Conservation (phyloP, 2,329 filamentous ascomycete species). For the Raffaelea deltoideospora region DNA sequence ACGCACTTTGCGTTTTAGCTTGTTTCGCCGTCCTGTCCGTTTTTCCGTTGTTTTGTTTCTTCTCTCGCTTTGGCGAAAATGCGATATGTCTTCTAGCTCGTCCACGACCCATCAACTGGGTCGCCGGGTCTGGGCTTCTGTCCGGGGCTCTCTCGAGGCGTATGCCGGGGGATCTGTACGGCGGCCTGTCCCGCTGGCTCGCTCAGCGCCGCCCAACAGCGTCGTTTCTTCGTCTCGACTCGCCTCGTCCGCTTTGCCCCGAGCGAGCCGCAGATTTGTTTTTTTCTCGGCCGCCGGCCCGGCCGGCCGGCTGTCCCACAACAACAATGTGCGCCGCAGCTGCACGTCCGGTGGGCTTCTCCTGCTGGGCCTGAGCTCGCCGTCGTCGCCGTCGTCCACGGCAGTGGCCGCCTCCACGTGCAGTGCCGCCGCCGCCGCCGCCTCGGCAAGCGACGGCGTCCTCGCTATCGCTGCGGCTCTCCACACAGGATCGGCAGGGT, state of each 20-base stretch:
- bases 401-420: conserved; percentile 25
- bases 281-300: too few relatives aligned
- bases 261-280: too few relatives aligned
- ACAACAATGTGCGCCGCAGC: conserved; percentile 29
- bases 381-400: conserved; percentile 20
- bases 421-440: conserved; percentile 22
- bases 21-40: too few relatives aligned
- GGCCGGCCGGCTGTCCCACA: conserved; percentile 13
- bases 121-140: conserved; percentile 18
- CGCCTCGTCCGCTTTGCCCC: not conserved
- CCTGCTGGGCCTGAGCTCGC: conserved; percentile 29
- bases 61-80: conserved; percentile 4
- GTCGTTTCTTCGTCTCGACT: too few relatives aligned
- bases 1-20: too few relatives aligned
- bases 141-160: conserved; percentile 15
- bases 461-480: too few relatives aligned
- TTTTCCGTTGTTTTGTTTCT: not conserved
- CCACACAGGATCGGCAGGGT: too few relatives aligned
- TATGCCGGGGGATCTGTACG: too few relatives aligned
- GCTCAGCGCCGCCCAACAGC: conserved; percentile 4
- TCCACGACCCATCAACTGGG: conserved; percentile 19
- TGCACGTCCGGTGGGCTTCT: conserved; percentile 40
- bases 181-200: conserved; percentile 7
- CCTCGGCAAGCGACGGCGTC: too few relatives aligned
- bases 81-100: conserved; percentile 18